These are phyloP conservation scores for Anisogramma anomala DNA, from an alignment of 2,329 filamentous ascomycete species.

Conservation along the genomic window DNA sequence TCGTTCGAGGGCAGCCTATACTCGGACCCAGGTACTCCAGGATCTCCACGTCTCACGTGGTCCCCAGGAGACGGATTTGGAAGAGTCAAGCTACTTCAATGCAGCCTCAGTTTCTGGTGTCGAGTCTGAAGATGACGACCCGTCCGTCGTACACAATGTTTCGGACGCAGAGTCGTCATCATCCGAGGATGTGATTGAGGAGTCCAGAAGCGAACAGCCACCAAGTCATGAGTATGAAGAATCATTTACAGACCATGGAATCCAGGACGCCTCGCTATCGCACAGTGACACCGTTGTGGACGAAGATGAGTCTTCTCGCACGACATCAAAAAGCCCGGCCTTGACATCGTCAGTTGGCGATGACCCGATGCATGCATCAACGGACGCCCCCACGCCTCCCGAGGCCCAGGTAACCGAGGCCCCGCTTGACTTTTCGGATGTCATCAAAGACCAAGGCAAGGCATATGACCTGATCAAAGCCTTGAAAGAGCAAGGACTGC, in stretches of 20 bases:
- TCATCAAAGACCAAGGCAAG: constrained; percentile 1
- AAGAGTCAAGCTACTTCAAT: constrained; percentile 1
- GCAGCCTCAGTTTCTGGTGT: constrained; percentile 1
- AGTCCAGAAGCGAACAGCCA: background rate
- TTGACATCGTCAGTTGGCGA: background rate
- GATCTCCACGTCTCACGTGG: background rate
- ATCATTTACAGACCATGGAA: background rate
- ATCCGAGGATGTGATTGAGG: background rate
- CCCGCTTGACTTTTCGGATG: background rate
- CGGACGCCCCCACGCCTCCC: background rate
- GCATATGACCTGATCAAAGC: constrained; percentile 12
- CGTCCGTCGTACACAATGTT: background rate
- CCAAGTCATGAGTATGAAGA: background rate
- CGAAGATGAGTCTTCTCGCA: background rate
- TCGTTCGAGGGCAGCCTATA: background rate
- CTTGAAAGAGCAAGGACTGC: constrained; percentile 20
- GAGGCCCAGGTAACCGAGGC: background rate
- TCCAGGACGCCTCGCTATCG: background rate
- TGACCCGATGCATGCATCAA: background rate
- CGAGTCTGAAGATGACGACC: background rate
- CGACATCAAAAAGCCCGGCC: background rate
- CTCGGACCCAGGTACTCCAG: background rate
- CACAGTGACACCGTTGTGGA: background rate
- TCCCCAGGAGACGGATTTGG: background rate
- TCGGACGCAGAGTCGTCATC: background rate